Evolutionary conservation across 2,329 filamentous ascomycete species (phyloP).

Genomic region (Fusarium redolens): DNA sequence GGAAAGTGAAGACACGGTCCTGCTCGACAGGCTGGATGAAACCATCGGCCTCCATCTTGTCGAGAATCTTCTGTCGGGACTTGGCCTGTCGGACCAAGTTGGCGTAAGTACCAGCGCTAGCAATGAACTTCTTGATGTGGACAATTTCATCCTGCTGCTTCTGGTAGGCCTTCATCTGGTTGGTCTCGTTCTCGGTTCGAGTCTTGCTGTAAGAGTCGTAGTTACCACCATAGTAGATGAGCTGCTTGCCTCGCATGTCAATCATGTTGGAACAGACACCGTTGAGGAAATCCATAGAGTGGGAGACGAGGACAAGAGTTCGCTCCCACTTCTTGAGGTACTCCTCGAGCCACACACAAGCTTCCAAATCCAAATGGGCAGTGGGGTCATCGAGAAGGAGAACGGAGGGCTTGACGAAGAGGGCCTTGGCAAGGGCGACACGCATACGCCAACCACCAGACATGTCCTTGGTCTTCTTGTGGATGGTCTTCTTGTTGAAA

Average conservation of each 20-base stretch:
- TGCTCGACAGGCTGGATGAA: constrained; percentile 91
- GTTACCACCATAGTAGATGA: constrained; percentile 99
- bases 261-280: constrained; percentile 99
- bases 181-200: constrained; percentile 90
- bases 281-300: constrained; percentile 99
- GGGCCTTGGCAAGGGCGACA: constrained; percentile 94
- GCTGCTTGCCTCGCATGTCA: constrained; percentile 90
- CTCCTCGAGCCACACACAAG: constrained; percentile 99
- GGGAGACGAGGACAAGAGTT: constrained; percentile 94
- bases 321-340: constrained; percentile 99
- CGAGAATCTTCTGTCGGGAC: constrained; percentile 98
- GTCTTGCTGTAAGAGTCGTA: constrained; percentile 99
- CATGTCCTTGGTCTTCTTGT: constrained; percentile 99
- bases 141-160: constrained; percentile 99
- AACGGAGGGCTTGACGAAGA: constrained; percentile 97
- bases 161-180: constrained; percentile 98
- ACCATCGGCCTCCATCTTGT: constrained; percentile 99
- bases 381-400: constrained; percentile 98
- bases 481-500: constrained; percentile 97
- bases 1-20: constrained; percentile 95
- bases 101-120: constrained; percentile 98
- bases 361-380: constrained; percentile 98
- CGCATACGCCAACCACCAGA: constrained; percentile 99
- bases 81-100: constrained; percentile 99
- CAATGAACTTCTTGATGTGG: constrained; percentile 99